Evolutionary conservation across 148 eudicot species (phyloP).

Genomic region (Polygonum aviculare): DNA sequence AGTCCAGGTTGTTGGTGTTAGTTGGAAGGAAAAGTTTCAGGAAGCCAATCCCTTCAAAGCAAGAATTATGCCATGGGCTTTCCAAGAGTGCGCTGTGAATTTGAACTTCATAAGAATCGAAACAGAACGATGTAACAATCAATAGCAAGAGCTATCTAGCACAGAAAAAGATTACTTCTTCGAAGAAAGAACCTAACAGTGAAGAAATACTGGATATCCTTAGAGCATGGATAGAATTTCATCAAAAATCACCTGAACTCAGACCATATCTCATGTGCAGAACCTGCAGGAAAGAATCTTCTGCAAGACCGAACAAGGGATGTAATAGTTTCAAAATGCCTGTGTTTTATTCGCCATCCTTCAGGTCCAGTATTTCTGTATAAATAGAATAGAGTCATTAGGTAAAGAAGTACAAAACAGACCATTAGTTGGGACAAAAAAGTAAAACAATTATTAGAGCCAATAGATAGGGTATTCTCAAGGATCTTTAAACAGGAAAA

Average conservation of each 20-base stretch:
- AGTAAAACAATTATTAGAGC: not conserved
- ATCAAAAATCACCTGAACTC: conserved; percentile 61
- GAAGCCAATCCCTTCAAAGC: conserved; percentile 95
- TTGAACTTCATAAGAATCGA: not conserved
- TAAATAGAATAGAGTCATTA: not conserved
- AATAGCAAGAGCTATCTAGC: not conserved
- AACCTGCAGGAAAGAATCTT: conserved; percentile 84
- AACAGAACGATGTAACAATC: not conserved
- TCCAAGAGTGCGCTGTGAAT: conserved; percentile 67
- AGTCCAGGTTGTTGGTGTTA: conserved; percentile 67
- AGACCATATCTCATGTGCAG: conserved; percentile 92
- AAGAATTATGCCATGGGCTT: conserved; percentile 97
- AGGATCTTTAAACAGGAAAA: not conserved
- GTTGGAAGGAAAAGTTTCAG: conserved; percentile 90
- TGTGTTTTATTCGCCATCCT: conserved; percentile 95
- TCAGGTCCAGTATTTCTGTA: conserved; percentile 92
- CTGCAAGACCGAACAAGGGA: conserved; percentile 93
- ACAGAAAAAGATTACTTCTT: not conserved
- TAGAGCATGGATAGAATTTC: not conserved
- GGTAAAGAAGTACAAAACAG: not conserved
- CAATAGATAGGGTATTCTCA: conserved; percentile 1
- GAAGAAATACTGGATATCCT: not conserved
- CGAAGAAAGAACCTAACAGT: not conserved
- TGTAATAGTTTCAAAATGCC: conserved; percentile 86
- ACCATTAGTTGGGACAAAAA: not conserved